Evolutionary conservation across 805 yeast species (phyloP), one percentile per base, ranked within the genome.

Genomic region (Wickerhamomyces bovis): DNA sequence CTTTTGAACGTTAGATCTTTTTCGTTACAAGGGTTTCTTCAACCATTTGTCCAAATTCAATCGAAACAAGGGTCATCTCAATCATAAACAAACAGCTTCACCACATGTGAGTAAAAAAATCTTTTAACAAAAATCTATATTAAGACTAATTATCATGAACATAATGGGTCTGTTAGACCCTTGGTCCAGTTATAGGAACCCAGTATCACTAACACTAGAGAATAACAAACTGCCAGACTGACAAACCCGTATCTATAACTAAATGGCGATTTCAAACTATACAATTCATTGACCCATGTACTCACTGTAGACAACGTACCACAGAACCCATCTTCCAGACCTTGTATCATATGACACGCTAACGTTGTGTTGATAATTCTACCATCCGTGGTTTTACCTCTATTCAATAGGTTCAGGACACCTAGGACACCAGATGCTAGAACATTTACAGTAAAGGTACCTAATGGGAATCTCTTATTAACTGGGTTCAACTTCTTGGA

Each of bases 301-400:
- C 92, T 82, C 36, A 87, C 77, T 0, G 97, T 86, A 36, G 88
- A 79, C 43, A 84, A 63, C 3, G 78, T 73, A 1, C 90, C 95
- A 58, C 88, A 81, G 48, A 77, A 80, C 0, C 95, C 95, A 53
- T 78, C 77, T 18, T 66, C 70, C 2, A 85, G 58, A 0, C 84
- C 89, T 8, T 54, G 50, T 1, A 83, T 55, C 4, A 80, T 76
- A 36, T 77, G 80, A 50, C 86, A 79, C 1, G 70, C 58, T 5
- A 75, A 49, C 0, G 52, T 23, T 4, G 60, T 55, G 9, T 62
- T 53, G 0, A 73, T 65, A 1, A 77, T 53, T 4, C 52, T 42
- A 1, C 57, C 54, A 16, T 56, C 48, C 19, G 55, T 19, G 4
- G 53, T 48, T 44, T 65, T 66, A 0, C 85, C 85, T 45, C 81